Base-by-base conservation (phyloP, 2,329 filamentous ascomycete species). In the Diaporthe aspalathi region DNA sequence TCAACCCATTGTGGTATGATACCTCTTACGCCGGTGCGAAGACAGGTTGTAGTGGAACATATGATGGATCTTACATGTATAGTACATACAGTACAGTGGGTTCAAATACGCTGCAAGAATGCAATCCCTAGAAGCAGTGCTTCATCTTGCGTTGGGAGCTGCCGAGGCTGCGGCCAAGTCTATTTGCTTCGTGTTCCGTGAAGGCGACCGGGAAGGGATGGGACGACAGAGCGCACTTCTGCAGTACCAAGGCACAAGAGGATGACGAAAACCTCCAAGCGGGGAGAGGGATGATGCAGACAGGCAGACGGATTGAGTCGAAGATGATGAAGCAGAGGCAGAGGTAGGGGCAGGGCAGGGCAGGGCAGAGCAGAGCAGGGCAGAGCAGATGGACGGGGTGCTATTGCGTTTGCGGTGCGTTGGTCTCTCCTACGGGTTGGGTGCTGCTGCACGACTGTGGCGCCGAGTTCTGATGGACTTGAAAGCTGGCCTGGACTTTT, bases 41-140 rank as follows among this genome's bases (percentile, higher is more conserved):
- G 16, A 14, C n/a, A 50, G 9, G 40, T 20, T n/a, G 57, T 14
- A 24, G 29, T 54, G 49, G n/a, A 43, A 54, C 14, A 50, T 22
- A 17, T 17, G 47, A 38, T 9, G n/a, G 12, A 22, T 32, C 72
- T 72, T 40, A 72, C 72, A 38, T 65, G 60, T 65, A 65, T 72
- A 66, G 45, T 72, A 73, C 72, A 72, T 65, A 65, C 70, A 66
- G 45, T 72, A 73, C 72, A 72, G 43, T 62, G 32, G 54, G 70
- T 45, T 70, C 52, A 67, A 38, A 67, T 50, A 62, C 54, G 60
- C 62, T 62, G 62, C 40, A 43, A 70, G 53, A 38, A 72, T 70
- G 63, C 63, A 69, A 67, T 52, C 71, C 52, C 38, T 72, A 72
- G 45, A 47, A 45, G 50, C 70, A 67, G 65, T 60, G 63, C 68